Conservation (phyloP, 495 filamentous ascomycete genomes). For the Xylaria venustula region DNA sequence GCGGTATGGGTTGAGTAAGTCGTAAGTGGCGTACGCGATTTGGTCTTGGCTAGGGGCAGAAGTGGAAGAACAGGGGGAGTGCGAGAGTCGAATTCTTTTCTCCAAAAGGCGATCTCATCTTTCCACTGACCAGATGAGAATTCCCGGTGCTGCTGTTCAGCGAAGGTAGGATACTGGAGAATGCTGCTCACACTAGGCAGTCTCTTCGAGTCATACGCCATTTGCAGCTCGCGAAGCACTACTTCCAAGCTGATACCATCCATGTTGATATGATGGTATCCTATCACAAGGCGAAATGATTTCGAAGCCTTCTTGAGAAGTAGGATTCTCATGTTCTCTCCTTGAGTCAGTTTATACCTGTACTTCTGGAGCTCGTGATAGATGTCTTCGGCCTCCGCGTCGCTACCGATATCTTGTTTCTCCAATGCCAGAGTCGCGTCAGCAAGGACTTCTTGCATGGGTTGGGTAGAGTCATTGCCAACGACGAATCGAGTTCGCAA, state of each 20-base stretch:
- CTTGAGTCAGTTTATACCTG: slow-evolving; percentile 18
- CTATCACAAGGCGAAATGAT: slow-evolving; percentile 20
- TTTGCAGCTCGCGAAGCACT: slow-evolving; percentile 11
- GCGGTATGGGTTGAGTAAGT: not conserved
- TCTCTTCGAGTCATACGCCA: not conserved
- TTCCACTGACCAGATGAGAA: not conserved
- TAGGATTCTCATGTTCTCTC: slow-evolving; percentile 16
- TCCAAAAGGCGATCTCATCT: slow-evolving; percentile 33
- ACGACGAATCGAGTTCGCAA: slow-evolving; percentile 39
- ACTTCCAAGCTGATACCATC: slow-evolving; percentile 25
- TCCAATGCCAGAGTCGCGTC: slow-evolving; percentile 11
- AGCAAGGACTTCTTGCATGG: slow-evolving; percentile 12
- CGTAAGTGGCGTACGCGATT: not conserved
- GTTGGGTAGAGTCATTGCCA: not conserved
- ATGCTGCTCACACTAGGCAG: not conserved
- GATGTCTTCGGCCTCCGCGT: not conserved
- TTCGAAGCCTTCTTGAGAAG: slow-evolving; percentile 14
- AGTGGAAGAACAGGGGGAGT: slow-evolving; percentile 36
- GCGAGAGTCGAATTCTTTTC: slow-evolving; percentile 20
- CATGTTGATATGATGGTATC: slow-evolving; percentile 30
- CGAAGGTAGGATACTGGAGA: not conserved
- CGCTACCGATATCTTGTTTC: not conserved
- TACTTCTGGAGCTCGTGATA: slow-evolving; percentile 13
- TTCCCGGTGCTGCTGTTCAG: slow-evolving; percentile 11
- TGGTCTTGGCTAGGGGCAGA: slow-evolving; percentile 18